Conservation (phyloP, 2,329 filamentous ascomycete species). For the Amesomyces nigricolor region DNA sequence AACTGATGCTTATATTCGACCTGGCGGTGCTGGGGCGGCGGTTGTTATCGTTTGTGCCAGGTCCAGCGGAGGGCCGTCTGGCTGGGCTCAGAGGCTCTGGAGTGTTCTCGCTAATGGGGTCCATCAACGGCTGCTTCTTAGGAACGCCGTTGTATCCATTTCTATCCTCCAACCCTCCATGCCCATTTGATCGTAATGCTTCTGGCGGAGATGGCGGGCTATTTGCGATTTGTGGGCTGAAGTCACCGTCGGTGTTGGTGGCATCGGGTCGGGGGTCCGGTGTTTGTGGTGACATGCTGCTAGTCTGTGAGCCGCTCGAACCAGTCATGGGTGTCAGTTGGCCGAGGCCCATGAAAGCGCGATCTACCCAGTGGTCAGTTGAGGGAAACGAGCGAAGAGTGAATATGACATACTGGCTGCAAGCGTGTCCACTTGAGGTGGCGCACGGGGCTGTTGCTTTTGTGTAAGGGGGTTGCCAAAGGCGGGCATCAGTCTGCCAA, state of each 20-base stretch:
- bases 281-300: constrained; percentile 58
- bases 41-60: constrained; percentile 16
- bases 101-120: constrained; percentile 52
- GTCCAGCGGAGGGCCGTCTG: constrained; percentile 30
- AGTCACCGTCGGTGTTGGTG: constrained; percentile 42
- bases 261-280: constrained; percentile 41
- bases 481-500: constrained; percentile 34
- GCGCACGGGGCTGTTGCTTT: constrained; percentile 38
- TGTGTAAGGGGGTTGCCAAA: constrained; percentile 28
- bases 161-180: constrained; percentile 43
- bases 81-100: constrained; percentile 59
- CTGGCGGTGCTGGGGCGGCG: constrained; percentile 31
- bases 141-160: constrained; percentile 44
- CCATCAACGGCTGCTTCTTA: constrained; percentile 43
- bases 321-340: constrained; percentile 61
- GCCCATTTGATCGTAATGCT: constrained; percentile 41
- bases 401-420: constrained; percentile 43
- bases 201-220: constrained; percentile 37
- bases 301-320: constrained; percentile 46
- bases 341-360: constrained; percentile 47
- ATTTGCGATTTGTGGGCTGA: constrained; percentile 41
- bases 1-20: constrained; percentile 31
- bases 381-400: neutral
- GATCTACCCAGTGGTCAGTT: constrained; percentile 43
- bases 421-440: constrained; percentile 46